Evolutionary conservation across 1,284 basidiomycete species (phyloP).

Genomic region (Sporisorium scitamineum): DNA sequence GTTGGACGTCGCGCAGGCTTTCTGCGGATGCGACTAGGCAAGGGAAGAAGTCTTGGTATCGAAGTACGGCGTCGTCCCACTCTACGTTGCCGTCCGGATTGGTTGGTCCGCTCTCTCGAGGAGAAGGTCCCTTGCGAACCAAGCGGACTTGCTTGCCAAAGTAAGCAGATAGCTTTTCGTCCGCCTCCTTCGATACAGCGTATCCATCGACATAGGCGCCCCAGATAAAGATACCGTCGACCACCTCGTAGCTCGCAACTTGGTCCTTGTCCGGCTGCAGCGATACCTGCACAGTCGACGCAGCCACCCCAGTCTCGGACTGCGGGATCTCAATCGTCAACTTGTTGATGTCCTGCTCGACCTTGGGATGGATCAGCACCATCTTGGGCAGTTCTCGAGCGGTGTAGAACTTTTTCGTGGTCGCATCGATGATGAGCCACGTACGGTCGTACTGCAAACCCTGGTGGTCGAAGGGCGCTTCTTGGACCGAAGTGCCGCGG

Average conservation of each 20-base stretch:
- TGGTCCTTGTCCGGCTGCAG: constrained; percentile 46
- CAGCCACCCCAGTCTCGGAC: constrained; percentile 37
- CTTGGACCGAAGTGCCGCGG: constrained; percentile 54
- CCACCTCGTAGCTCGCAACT: constrained; percentile 44
- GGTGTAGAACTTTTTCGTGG: constrained; percentile 57
- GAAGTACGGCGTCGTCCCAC: constrained; percentile 36
- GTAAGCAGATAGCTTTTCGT: constrained; percentile 54
- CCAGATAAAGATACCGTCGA: constrained; percentile 61
- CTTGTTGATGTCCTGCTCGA: constrained; percentile 34
- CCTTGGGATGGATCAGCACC: constrained; percentile 58
- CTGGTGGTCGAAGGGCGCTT: constrained; percentile 47
- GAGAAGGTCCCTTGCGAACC: constrained; percentile 57
- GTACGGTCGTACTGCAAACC: constrained; percentile 61
- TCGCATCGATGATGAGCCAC: constrained; percentile 63
- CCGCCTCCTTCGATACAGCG: constrained; percentile 56
- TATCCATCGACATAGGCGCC: constrained; percentile 56
- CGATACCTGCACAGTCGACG: constrained; percentile 32
- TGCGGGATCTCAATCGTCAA: constrained; percentile 58
- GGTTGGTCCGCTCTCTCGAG: constrained; percentile 34
- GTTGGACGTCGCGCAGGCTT: constrained; percentile 54
- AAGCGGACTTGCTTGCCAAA: constrained; percentile 59
- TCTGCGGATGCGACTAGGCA: constrained; percentile 53
- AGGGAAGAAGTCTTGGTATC: constrained; percentile 61
- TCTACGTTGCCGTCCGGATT: constrained; percentile 42
- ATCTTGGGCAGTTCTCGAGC: constrained; percentile 62